These are phyloP conservation scores for Ceratocystis variospora DNA, from an alignment of 2,329 filamentous ascomycete species.

Conservation along the genomic window DNA sequence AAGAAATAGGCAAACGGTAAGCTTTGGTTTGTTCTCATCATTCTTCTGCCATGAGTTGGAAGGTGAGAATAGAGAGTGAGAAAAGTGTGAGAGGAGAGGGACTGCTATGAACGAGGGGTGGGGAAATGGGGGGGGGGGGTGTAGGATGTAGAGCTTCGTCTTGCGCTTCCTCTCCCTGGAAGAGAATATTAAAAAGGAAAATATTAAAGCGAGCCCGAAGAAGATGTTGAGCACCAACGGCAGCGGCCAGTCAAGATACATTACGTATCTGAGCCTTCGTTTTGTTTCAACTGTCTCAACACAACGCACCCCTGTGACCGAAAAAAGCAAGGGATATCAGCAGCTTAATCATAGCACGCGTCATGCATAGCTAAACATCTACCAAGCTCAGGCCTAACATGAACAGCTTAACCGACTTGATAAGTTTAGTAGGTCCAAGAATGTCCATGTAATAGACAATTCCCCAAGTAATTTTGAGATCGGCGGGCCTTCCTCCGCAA, in stretches of 20 bases:
- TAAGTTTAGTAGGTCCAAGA: neutral
- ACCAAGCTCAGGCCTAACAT: neutral
- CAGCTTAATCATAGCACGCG: neutral
- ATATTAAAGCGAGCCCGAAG: neutral
- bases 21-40: no score
- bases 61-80: no score
- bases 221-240: neutral
- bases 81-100: no score
- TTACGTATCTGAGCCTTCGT: neutral
- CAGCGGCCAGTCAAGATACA: neutral
- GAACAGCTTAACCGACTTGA: neutral
- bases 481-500: neutral
- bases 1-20: no score
- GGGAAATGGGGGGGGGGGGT: neutral
- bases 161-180: neutral
- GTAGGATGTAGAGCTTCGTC: neutral
- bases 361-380: neutral
- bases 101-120: neutral
- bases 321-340: neutral
- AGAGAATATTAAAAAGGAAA: neutral
- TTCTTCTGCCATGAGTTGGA: no score
- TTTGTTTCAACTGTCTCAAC: slow-evolving; percentile 2
- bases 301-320: neutral
- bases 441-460: neutral
- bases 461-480: neutral